Evolutionary conservation across 2,329 filamentous ascomycete species (phyloP), one percentile per base, ranked within the genome.

Genomic region (Exophiala aquamarina): DNA sequence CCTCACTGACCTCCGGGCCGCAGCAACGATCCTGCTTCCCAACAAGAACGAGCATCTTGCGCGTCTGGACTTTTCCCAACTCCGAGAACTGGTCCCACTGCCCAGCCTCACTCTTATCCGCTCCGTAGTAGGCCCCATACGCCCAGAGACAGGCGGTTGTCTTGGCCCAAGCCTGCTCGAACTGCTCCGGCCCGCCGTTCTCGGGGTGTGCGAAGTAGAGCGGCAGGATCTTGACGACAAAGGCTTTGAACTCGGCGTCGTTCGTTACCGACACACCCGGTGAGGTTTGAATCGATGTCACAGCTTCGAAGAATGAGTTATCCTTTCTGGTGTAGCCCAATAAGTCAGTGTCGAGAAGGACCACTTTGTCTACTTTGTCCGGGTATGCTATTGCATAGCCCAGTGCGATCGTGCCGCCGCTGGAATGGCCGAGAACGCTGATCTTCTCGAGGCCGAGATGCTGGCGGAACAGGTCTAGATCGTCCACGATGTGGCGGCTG

Each of bases 341-440:
- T 28, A 64, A 33, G 34, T 60, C 52, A 21, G 59, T 55, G 17
- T 56, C 49, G 23, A 62, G 18, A 2, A 63, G 55, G 8, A 63
- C 41, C 3, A 64, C 40, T 17, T 46, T 59, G n/a, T 49, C 47
- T 3, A 64, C 56, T 10, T 49, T 46, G 4, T 37, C 20, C 2
- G 61, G 59, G 47, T 50, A 59, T 15, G 41, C 40, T 46, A 62
- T 57, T 6, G 61, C 61, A 29, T 63, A 64, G 3, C 50, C 59
- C 5, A 63, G 48, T 4, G 50, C 61, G n/a, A 64, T 58, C 2
- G 57, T 54, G 2, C 60, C 62, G 19, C 62, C 61, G 41, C 62
- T 57, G 6, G 59, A 63, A 28, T 63, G 62, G 19, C 60, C 59
- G 8, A 63, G 23, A 4, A 54, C 35, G 5, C 56, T 44, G 13